Evolutionary conservation across 1,139 yeast genomes (phyloP), one percentile per base, ranked within the genome.

Genomic region (Yamadazyma buinensis): DNA sequence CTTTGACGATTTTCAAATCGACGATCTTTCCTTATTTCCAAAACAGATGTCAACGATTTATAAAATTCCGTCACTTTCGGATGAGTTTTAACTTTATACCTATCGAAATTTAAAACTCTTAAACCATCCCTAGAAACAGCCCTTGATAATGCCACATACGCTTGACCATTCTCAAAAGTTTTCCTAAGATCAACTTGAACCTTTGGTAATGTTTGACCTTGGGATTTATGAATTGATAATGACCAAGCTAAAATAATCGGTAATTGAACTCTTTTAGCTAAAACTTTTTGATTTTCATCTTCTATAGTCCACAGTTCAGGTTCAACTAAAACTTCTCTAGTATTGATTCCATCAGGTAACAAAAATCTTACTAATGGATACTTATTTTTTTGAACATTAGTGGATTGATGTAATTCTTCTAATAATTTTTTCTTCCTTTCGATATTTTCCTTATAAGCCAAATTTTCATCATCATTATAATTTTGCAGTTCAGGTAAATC

Each of bases 211-310:
- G 98, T 90, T 55, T 94, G 98, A 2, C 98, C 98, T 55, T 92
- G 98, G 0, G 97, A 82, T 59, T 92, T 92, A 55, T 92, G 99
- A 33, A 92, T 90, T 0, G 97, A 87, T 28, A 92, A 61, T 0
- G 98, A 90, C 97, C 97, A 92, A 0, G 98, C 95, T 13, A 90
- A 64, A 48, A 88, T 82, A 34, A 92, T 61, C 0, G 99, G 99
- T 2, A 92, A 53, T 51, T 87, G 95, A 6, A 48, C 53, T 37
- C 67, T 48, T 25, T 57, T 57, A 15, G 60, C 66, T 23, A 62
- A 42, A 1, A 57, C 54, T 8, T 47, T 46, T 34, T 52, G 57
- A 30, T 50, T 46, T 29, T 64, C 72, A 44, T 65, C 68, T 48
- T 68, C 74, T 7, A 66, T 55, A 1, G 58, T 57, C 68, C 74